Conservation (phyloP, 768 basidiomycete genomes). For the Termitomyces heimii region DNA sequence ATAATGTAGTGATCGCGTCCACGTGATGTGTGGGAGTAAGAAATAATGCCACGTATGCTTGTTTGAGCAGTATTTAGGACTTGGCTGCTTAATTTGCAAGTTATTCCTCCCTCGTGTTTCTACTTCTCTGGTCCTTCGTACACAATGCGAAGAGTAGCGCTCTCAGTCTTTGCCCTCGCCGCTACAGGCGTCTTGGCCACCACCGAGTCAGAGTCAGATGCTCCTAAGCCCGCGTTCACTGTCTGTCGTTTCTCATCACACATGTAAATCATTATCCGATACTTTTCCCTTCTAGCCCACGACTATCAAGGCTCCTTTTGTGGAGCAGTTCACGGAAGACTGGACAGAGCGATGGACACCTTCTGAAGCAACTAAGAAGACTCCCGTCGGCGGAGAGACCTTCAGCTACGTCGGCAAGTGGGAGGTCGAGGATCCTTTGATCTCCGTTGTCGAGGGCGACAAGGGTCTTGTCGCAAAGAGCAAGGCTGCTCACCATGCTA, state of each 20-base stretch:
- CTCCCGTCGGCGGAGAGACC: conserved; percentile 90
- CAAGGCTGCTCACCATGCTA: conserved; percentile 98
- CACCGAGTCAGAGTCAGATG: conserved; percentile 41
- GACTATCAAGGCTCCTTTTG: conserved; percentile 77
- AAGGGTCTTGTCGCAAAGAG: conserved; percentile 91
- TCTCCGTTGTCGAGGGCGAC: conserved; percentile 77
- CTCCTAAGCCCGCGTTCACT: conserved; percentile 62
- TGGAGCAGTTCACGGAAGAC: conserved; percentile 94
- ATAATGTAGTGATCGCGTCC: conserved; percentile 15
- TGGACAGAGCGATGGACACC: conserved; percentile 93
- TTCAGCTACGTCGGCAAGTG: conserved; percentile 98
- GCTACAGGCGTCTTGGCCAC: conserved; percentile 58
- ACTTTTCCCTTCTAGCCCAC: conserved; percentile 47
- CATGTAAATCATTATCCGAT: conserved; percentile 12
- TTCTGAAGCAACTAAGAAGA: conserved; percentile 97
- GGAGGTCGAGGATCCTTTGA: conserved; percentile 86
- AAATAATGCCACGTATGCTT: conserved; percentile 38
- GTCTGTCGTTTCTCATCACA: conserved; percentile 30
- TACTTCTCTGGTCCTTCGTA: conserved; percentile 59
- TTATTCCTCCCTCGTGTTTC: conserved; percentile 30
- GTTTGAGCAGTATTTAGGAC: conserved; percentile 30
- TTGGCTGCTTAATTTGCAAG: conserved; percentile 16
- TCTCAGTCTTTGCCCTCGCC: conserved; percentile 68
- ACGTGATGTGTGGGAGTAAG: conserved; percentile 36
- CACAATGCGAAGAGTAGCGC: conserved; percentile 84